Percentiles rank a stretch among this genome's conserved stretches.
Conservation (phyloP, 2,329 filamentous ascomycete species). For the Pseudophaeomoniella oleicola region DNA sequence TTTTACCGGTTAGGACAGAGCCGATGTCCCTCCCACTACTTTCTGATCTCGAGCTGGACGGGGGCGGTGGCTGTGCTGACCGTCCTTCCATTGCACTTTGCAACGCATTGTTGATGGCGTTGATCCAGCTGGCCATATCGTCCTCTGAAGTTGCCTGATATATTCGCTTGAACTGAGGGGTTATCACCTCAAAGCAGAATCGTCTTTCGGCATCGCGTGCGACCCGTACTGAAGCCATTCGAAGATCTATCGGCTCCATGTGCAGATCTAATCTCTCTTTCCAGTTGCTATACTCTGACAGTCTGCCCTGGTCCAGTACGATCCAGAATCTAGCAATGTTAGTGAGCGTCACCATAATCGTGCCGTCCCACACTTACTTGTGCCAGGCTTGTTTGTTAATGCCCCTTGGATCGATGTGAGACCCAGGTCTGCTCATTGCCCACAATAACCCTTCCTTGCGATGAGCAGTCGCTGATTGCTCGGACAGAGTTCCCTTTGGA, state of each 20-base stretch:
- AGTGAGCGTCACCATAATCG: no score
- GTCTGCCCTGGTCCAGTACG: slow-evolving; percentile 86
- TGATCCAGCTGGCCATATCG: slow-evolving; percentile 95
- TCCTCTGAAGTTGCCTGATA: slow-evolving; percentile 97
- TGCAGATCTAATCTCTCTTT: slow-evolving; percentile 93
- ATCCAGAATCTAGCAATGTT: slow-evolving; percentile 85
- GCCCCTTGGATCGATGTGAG: slow-evolving; percentile 87
- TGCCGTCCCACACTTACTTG: slow-evolving; percentile 81
- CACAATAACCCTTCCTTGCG: slow-evolving; percentile 91
- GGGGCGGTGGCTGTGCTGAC: slow-evolving; percentile 33
- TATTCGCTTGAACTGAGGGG: slow-evolving; percentile 85
- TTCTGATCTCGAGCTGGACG: slow-evolving; percentile 35
- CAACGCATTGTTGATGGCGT: slow-evolving; percentile 81
- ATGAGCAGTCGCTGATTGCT: slow-evolving; percentile 39
- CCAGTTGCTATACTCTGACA: slow-evolving; percentile 99
- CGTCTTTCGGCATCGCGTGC: slow-evolving; percentile 85
- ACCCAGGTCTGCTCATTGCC: slow-evolving; percentile 84
- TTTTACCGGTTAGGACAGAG: slow-evolving; percentile 85
- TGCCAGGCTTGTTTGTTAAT: slow-evolving; percentile 98
- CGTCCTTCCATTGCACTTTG: slow-evolving; percentile 89
- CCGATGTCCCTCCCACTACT: slow-evolving; percentile 74
- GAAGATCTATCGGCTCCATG: slow-evolving; percentile 93
- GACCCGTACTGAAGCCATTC: slow-evolving; percentile 92
- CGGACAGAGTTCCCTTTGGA: slow-evolving; percentile 35
- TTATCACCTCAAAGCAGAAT: slow-evolving; percentile 98